These are phyloP conservation scores for Lathyrus aphaca DNA, from an alignment of 306 rosid species.

Conservation along the genomic window DNA sequence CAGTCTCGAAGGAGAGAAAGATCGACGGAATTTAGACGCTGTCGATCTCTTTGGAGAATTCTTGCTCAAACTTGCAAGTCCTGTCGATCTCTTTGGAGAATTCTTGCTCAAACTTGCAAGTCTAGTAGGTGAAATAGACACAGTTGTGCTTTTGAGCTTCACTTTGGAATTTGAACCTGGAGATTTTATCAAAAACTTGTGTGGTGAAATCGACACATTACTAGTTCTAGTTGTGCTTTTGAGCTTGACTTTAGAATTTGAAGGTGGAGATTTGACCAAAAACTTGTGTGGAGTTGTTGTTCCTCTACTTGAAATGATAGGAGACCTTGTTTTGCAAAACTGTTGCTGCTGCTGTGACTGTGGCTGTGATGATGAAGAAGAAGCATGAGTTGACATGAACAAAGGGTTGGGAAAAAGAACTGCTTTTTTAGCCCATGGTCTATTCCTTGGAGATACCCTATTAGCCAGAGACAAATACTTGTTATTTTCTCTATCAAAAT, in stretches of 20 bases:
- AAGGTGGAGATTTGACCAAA: constrained; percentile 75
- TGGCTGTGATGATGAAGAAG: constrained; percentile 48
- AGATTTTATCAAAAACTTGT: constrained; percentile 84
- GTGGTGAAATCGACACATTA: constrained; percentile 62
- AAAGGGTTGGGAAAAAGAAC: constrained; percentile 95
- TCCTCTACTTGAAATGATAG: constrained; percentile 62
- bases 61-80: constrained; percentile 44
- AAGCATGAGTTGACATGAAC: constrained; percentile 57
- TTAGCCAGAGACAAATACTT: constrained; percentile 67
- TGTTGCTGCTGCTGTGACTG: constrained; percentile 48
- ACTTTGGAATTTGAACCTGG: constrained; percentile 67
- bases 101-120: constrained; percentile 42
- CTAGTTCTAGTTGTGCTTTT: constrained; percentile 50
- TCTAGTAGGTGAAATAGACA: constrained; percentile 53
- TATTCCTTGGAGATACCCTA: constrained; percentile 82
- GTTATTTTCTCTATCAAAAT: constrained; percentile 59
- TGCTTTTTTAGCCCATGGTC: constrained; percentile 82
- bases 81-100: constrained; percentile 71
- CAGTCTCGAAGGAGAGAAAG: constrained; percentile 90
- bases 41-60: constrained; percentile 71
- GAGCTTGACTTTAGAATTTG: constrained; percentile 60
- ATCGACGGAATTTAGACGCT: constrained; percentile 67
- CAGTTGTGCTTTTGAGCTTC: constrained; percentile 57
- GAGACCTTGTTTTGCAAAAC: constrained; percentile 78
- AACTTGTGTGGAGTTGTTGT: constrained; percentile 79